phyloP scores from a whole-genome alignment of 176 grass and related monocot species.

The Themeda triandra region DNA sequence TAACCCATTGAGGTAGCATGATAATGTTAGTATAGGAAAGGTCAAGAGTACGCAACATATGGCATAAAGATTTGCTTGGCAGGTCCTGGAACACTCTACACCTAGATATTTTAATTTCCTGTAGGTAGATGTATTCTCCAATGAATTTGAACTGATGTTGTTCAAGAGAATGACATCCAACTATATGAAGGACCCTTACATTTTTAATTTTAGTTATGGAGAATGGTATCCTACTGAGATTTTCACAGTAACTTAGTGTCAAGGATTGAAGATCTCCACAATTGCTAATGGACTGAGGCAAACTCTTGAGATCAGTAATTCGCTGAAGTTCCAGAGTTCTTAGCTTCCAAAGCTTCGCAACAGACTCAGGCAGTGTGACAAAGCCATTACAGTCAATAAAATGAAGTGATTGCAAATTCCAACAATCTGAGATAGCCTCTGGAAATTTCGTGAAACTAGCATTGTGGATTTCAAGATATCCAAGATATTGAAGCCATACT shows the following conservation, averaged over 20 bases:
- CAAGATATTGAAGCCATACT: background rate
- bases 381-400: background rate
- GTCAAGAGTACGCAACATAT: background rate
- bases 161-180: background rate
- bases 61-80: background rate
- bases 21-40: background rate
- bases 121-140: background rate
- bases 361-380: background rate
- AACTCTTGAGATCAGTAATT: background rate
- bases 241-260: background rate
- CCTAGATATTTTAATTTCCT: too few relatives aligned
- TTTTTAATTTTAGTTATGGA: background rate
- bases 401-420: constrained; percentile 13
- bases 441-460: background rate
- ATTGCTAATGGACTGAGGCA: background rate
- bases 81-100: background rate
- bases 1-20: background rate
- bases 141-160: background rate
- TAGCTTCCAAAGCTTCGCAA: constrained; percentile 3
- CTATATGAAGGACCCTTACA: background rate
- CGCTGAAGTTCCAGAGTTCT: background rate
- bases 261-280: background rate
- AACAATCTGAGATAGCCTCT: background rate
- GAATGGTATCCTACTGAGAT: background rate
- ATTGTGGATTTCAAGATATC: constrained; percentile 8